Conservation (phyloP, 441 rosid species). For the Dalechampia spathulata region DNA sequence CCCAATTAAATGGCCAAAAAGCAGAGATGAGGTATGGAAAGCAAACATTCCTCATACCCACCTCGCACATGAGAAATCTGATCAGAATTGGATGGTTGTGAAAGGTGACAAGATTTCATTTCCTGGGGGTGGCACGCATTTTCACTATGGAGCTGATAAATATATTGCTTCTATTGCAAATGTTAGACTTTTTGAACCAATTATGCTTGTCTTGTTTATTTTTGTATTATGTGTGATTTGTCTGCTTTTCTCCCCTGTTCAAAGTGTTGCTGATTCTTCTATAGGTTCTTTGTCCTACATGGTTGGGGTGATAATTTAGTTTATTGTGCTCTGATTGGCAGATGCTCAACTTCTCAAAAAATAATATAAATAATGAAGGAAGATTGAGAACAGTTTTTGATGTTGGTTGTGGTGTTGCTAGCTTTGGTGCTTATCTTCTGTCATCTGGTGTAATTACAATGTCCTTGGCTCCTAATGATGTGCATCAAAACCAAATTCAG, state of each 20-base stretch:
- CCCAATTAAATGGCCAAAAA: constrained; percentile 98
- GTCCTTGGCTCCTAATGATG: constrained; percentile 98
- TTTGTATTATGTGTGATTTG: not conserved
- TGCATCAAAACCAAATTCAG: constrained; percentile 99
- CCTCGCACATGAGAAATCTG: constrained; percentile 97
- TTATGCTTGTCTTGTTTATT: not conserved
- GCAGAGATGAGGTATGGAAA: constrained; percentile 99
- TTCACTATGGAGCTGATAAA: constrained; percentile 97
- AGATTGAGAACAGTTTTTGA: constrained; percentile 81
- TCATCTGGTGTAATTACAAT: constrained; percentile 75
- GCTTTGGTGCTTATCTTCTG: constrained; percentile 94
- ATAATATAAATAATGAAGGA: constrained; percentile 71
- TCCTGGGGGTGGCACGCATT: constrained; percentile 99
- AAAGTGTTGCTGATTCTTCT: no score
- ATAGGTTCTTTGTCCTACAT: no score
- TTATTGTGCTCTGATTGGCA: no score
- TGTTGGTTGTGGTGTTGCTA: constrained; percentile 99
- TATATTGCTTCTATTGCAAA: constrained; percentile 93
- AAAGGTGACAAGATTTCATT: constrained; percentile 88
- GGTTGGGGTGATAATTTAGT: no score
- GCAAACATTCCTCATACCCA: constrained; percentile 99
- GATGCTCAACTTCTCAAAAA: constrained; percentile 92
- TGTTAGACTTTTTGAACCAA: constrained; percentile 39
- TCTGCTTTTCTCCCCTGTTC: no score
- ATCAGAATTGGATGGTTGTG: constrained; percentile 99